phyloP scores from a whole-genome alignment of 2,329 filamentous ascomycete species.

The Diaporthe aspalathi region DNA sequence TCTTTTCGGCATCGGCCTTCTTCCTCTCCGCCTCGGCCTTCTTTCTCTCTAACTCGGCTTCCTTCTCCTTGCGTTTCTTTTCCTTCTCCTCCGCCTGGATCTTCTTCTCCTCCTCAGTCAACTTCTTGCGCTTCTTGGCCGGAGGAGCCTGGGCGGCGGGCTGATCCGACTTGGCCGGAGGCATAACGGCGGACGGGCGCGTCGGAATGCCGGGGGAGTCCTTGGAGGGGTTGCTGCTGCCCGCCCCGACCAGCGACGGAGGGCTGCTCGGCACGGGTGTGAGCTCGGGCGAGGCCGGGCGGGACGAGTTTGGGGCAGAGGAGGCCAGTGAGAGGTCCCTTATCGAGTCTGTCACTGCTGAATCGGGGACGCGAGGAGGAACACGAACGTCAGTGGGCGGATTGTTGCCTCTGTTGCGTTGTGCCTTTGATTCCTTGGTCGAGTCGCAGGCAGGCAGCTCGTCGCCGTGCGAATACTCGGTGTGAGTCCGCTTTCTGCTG shows the following conservation, averaged over 20 bases:
- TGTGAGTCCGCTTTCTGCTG: conserved; percentile 59
- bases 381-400: not conserved
- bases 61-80: conserved; percentile 39
- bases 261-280: conserved; percentile 47
- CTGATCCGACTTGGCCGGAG: conserved; percentile 37
- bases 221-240: conserved; percentile 53
- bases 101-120: conserved; percentile 54
- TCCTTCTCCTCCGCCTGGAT: conserved; percentile 50
- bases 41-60: conserved; percentile 49
- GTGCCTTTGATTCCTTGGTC: conserved; percentile 42
- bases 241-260: conserved; percentile 55
- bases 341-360: not conserved
- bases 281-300: conserved; percentile 42
- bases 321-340: conserved; percentile 12
- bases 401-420: not conserved
- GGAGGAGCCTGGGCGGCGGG: conserved; percentile 46
- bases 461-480: conserved; percentile 53
- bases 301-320: conserved; percentile 37
- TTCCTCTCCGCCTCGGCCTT: conserved; percentile 45
- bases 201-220: conserved; percentile 49
- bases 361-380: not conserved
- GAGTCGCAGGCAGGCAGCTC: conserved; percentile 31
- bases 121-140: conserved; percentile 58
- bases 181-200: conserved; percentile 38
- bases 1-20: conserved; percentile 48